Evolutionary conservation across 2,329 filamentous ascomycete genomes (phyloP), one percentile per base, ranked within the genome.

Genomic region (Fusarium floridanum): DNA sequence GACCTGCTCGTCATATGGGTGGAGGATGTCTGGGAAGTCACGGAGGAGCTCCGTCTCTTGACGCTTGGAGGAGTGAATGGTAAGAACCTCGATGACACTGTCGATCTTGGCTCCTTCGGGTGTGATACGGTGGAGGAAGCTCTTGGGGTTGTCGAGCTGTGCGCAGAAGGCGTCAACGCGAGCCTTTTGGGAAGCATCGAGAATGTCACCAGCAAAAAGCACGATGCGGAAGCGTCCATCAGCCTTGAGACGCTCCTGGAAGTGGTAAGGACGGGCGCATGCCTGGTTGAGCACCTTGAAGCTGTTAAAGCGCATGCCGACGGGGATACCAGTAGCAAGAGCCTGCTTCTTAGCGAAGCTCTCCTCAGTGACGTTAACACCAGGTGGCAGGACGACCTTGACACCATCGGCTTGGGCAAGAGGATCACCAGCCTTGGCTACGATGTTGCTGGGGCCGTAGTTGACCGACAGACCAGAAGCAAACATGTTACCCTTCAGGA

Each of bases 181-280:
- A n/a, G 22, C 56, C 32, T 41, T 85, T 68, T 90, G 88, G 1
- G 69, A 63, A 0, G 82, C 14, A 0, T 83, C 73, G 3, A 83
- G 81, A 2, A 94, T 82, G 72, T 92, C 84, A 0, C 91, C 92
- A 0, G 90, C 86, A 73, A 94, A 93, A 2, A 94, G 82, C 1
- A 92, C 81, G 27, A 92, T 78, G 9, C 90, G 83, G 80, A 90
- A 92, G 1, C 87, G 84, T 2, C 91, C 90, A 75, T 91, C 87
- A n/a, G 85, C 86, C 41, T 83, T 85, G 22, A 59, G 56, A 1
- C 56, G 82, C 68, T 89, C 84, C 59, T 92, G 90, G 53, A 93
- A 85, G 43, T 91, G 87, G 86, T 88, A 91, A 0, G 90, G 88
- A 4, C 88, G 84, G 0, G 85, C 86, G 68, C 87, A 85, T 3